Conservation (phyloP, 768 basidiomycete species). For the Cantharellus cinnabarinus region DNA sequence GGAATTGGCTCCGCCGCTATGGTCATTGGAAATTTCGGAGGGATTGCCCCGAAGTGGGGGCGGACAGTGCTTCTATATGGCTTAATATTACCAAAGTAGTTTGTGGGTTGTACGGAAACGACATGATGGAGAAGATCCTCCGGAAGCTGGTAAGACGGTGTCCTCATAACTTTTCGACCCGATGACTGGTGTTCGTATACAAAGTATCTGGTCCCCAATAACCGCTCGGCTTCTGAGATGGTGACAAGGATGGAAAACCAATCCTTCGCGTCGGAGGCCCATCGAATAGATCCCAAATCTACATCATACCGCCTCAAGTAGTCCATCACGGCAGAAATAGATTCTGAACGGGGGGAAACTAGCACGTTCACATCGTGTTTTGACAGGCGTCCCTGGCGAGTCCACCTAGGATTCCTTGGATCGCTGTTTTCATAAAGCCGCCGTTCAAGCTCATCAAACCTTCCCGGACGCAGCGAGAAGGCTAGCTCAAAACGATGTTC, state of each 20-base stretch:
- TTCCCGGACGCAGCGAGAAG: neutral
- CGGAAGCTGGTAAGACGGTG: slow-evolving; percentile 4
- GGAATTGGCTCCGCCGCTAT: neutral
- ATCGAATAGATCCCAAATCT: neutral
- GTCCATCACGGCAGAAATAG: neutral
- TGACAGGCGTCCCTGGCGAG: neutral
- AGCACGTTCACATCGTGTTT: slow-evolving; percentile 1
- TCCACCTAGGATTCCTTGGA: neutral
- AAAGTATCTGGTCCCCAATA: slow-evolving; percentile 1
- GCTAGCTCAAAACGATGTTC: neutral
- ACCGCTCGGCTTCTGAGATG: neutral
- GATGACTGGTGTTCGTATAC: neutral
- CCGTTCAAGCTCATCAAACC: neutral
- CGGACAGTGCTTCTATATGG: neutral
- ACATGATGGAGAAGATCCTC: slow-evolving; percentile 2
- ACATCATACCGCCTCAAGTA: neutral
- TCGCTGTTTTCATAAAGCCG: neutral
- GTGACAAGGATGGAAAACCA: slow-evolving; percentile 1
- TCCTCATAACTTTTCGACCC: slow-evolving; percentile 2
- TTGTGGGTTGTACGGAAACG: slow-evolving; percentile 7
- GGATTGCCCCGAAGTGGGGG: neutral
- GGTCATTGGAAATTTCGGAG: neutral
- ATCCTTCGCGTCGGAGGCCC: neutral
- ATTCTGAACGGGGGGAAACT: neutral
- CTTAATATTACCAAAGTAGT: slow-evolving; percentile 3